These are phyloP conservation scores for Neopestalotiopsis rosae DNA, from an alignment of 2,329 filamentous ascomycete species.

Conservation along the genomic window DNA sequence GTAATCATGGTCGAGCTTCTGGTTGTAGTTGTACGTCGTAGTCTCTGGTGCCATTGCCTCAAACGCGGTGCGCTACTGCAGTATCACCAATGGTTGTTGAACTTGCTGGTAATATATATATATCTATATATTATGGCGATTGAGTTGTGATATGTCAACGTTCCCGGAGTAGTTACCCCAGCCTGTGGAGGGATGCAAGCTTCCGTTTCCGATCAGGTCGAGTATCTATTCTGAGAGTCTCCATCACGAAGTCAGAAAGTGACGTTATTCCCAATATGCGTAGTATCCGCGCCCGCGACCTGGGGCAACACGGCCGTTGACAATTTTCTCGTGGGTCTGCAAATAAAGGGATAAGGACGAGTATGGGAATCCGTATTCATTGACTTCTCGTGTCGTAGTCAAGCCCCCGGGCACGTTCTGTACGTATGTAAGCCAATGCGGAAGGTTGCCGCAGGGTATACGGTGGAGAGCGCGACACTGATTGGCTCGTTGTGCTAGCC, in stretches of 20 bases:
- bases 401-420: neutral
- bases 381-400: slow-evolving; percentile 11
- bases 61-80: neutral
- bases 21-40: neutral
- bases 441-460: slow-evolving; percentile 12
- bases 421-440: slow-evolving; percentile 12
- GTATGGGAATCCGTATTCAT: slow-evolving; percentile 10
- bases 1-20: slow-evolving; percentile 8
- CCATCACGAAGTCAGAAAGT: slow-evolving; percentile 16
- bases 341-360: neutral
- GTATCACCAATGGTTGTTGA: neutral
- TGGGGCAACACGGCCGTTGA: neutral
- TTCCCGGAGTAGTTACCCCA: slow-evolving; percentile 2
- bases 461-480: neutral
- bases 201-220: slow-evolving; percentile 4
- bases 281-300: slow-evolving; percentile 4
- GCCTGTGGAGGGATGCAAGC: neutral
- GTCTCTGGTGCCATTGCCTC: slow-evolving; percentile 3
- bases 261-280: slow-evolving; percentile 14
- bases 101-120: slow-evolving; percentile 1
- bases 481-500: slow-evolving; percentile 1
- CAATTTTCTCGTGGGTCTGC: slow-evolving; percentile 1
- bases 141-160: neutral
- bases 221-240: slow-evolving; percentile 16
- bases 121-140: neutral